phyloP scores from a whole-genome alignment of 164 flowering plant genomes.

The Kalanchoe fedtschenkoi region DNA sequence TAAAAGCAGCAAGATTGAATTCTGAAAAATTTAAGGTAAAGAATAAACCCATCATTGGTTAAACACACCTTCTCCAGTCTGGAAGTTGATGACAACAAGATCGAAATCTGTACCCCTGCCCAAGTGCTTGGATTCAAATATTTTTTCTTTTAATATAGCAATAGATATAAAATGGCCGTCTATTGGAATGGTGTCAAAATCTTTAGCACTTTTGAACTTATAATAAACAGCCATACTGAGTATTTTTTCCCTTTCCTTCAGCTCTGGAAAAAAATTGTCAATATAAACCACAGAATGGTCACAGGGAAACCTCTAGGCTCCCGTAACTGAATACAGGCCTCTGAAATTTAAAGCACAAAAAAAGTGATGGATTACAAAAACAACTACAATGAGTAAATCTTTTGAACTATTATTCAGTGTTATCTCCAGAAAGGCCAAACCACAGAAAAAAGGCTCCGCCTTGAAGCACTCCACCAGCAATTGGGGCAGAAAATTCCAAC shows the following conservation, averaged over 20 bases:
- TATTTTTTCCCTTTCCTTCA: slow-evolving; percentile 9
- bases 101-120: slow-evolving; percentile 97
- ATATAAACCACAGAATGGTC: background rate
- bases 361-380: too few relatives aligned
- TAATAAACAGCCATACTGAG: slow-evolving; percentile 77
- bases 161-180: slow-evolving; percentile 91
- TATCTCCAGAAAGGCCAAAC: too few relatives aligned
- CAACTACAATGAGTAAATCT: too few relatives aligned
- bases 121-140: slow-evolving; percentile 95
- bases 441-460: too few relatives aligned
- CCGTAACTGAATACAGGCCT: slow-evolving; percentile 1
- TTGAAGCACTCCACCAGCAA: too few relatives aligned
- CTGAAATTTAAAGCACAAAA: background rate
- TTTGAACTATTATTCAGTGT: too few relatives aligned
- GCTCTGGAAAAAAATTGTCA: background rate
- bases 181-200: slow-evolving; percentile 73
- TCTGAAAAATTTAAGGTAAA: background rate
- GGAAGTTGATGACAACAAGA: slow-evolving; percentile 89
- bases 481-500: too few relatives aligned
- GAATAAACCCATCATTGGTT: background rate
- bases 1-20: background rate
- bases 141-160: slow-evolving; percentile 84
- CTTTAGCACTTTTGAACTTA: slow-evolving; percentile 98
- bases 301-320: background rate
- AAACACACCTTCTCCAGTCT: slow-evolving; percentile 93